A percentile compares a stretch with the other conserved stretches of the same genome.
These are phyloP conservation scores for Alternaria viburni DNA, from an alignment of 2,329 filamentous ascomycete species.

Conservation along the genomic window DNA sequence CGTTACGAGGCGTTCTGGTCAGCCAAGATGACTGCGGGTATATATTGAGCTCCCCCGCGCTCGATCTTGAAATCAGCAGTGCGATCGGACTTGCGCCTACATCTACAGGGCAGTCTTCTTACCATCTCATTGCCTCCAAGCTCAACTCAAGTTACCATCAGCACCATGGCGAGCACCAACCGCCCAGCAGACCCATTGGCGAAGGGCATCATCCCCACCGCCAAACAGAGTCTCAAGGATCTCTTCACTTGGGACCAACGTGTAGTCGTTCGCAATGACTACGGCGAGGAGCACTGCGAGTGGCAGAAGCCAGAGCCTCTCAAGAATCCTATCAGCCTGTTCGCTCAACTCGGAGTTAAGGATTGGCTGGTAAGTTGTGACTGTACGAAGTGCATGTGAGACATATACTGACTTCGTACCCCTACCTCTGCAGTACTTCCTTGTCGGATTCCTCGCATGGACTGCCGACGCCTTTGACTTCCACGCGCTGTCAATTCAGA, in stretches of 20 bases:
- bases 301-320: slow-evolving; percentile 72
- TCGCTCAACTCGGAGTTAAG: slow-evolving; percentile 66
- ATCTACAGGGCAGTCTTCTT: slow-evolving; percentile 7
- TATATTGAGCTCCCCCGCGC: slow-evolving; percentile 25
- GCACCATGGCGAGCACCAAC: slow-evolving; percentile 41
- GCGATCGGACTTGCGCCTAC: slow-evolving; percentile 26
- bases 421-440: slow-evolving; percentile 59
- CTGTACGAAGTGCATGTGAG: background rate
- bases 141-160: slow-evolving; percentile 3
- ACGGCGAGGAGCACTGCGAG: slow-evolving; percentile 69
- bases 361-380: slow-evolving; percentile 63
- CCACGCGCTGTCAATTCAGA: slow-evolving; percentile 80
- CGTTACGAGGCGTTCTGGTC: slow-evolving; percentile 15
- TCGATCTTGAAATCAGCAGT: slow-evolving; percentile 9
- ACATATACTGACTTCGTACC: background rate
- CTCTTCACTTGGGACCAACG: slow-evolving; percentile 78
- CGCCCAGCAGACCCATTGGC: slow-evolving; percentile 71
- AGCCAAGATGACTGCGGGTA: slow-evolving; percentile 17
- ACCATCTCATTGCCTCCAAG: slow-evolving; percentile 6
- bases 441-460: slow-evolving; percentile 78
- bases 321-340: slow-evolving; percentile 72
- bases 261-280: slow-evolving; percentile 68
- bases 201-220: slow-evolving; percentile 68
- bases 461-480: slow-evolving; percentile 85
- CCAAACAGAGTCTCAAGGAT: slow-evolving; percentile 68